Conservation (phyloP, 2,329 filamentous ascomycete genomes). For the Leptodontidium sp. region DNA sequence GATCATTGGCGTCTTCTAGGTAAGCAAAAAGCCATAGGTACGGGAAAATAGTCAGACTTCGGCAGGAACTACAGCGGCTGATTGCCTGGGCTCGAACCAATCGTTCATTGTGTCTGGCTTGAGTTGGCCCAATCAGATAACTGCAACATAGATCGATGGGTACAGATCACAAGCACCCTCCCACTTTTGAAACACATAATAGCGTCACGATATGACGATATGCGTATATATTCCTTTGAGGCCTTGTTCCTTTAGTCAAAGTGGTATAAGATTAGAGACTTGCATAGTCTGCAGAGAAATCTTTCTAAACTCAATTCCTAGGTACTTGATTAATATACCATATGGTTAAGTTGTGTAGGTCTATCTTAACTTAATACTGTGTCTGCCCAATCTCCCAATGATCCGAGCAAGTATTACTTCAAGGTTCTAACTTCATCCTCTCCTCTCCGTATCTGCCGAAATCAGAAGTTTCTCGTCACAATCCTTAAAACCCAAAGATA, state of each 20-base stretch:
- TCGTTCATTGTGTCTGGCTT: conserved; percentile 6
- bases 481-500: too few relatives aligned
- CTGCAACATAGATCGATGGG: not conserved
- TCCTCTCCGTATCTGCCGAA: too few relatives aligned
- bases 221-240: not conserved
- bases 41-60: not conserved
- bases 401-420: too few relatives aligned
- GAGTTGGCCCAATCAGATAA: conserved; percentile 6
- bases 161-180: not conserved
- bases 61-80: conserved; percentile 27
- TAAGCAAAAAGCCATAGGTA: conserved; percentile 3
- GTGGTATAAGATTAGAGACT: not conserved
- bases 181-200: conserved; percentile 16
- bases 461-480: too few relatives aligned
- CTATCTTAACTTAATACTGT: too few relatives aligned
- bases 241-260: not conserved
- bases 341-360: too few relatives aligned
- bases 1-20: conserved; percentile 29
- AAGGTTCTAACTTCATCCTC: too few relatives aligned
- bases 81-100: conserved; percentile 26
- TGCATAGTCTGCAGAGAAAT: not conserved
- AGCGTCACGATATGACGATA: not conserved
- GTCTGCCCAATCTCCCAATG: too few relatives aligned
- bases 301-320: not conserved
- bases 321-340: too few relatives aligned